Evolutionary conservation across 495 filamentous ascomycete genomes (phyloP).

Genomic region (Hyaloscypha finlandica): DNA sequence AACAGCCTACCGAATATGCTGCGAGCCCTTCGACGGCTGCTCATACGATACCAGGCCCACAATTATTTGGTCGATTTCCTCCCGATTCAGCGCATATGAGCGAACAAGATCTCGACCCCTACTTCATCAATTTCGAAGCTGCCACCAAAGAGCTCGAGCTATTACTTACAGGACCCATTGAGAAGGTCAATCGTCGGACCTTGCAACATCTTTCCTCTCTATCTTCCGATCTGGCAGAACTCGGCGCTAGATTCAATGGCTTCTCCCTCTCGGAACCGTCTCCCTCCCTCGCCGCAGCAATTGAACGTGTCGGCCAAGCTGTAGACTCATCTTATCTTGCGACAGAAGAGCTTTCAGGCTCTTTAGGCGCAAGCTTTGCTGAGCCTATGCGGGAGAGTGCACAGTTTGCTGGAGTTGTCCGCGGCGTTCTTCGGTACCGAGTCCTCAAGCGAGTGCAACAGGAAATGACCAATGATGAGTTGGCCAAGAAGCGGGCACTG

Average conservation of each 20-base stretch:
- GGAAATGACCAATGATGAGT: slow-evolving; percentile 92
- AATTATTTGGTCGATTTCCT: slow-evolving; percentile 78
- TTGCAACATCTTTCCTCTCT: slow-evolving; percentile 78
- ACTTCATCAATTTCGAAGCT: slow-evolving; percentile 88
- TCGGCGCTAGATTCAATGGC: slow-evolving; percentile 94
- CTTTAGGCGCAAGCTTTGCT: slow-evolving; percentile 85
- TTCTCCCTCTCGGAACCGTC: slow-evolving; percentile 93
- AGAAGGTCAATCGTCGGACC: slow-evolving; percentile 91
- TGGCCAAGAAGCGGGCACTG: slow-evolving; percentile 75
- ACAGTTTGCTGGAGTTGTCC: slow-evolving; percentile 93
- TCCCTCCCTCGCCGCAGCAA: slow-evolving; percentile 83
- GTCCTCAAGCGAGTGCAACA: slow-evolving; percentile 93
- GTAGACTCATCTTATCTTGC: slow-evolving; percentile 95
- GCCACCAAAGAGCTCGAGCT: slow-evolving; percentile 85
- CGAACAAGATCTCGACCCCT: slow-evolving; percentile 91
- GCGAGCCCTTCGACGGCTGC: slow-evolving; percentile 53
- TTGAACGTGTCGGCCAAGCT: slow-evolving; percentile 92
- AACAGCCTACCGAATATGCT: slow-evolving; percentile 35
- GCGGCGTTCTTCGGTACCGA: slow-evolving; percentile 81
- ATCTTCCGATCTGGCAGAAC: slow-evolving; percentile 85
- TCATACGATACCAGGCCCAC: slow-evolving; percentile 60
- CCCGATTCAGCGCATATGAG: slow-evolving; percentile 72
- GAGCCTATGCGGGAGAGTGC: slow-evolving; percentile 97
- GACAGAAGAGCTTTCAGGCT: slow-evolving; percentile 84
- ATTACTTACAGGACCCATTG: slow-evolving; percentile 86